phyloP scores from a whole-genome alignment of 352 stramenopile genomes.

The Peronospora tabacina region DNA sequence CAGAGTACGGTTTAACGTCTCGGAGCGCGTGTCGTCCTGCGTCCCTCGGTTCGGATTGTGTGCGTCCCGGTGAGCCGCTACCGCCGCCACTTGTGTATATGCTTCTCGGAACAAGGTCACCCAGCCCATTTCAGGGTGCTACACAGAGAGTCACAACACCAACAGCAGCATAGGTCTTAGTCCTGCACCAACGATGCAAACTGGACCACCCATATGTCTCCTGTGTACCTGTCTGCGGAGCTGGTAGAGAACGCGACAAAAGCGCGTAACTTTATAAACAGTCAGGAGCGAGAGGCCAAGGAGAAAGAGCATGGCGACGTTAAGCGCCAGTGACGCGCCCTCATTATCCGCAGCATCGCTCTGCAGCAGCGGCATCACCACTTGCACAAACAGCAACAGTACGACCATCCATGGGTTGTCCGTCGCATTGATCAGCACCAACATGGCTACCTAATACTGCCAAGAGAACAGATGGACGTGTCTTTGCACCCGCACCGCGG shows the following conservation, averaged over 20 bases:
- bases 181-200: neutral
- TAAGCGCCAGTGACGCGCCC: slow-evolving; percentile 43
- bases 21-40: slow-evolving; percentile 32
- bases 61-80: slow-evolving; percentile 29
- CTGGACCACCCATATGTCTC: slow-evolving; percentile 1
- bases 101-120: slow-evolving; percentile 49
- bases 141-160: slow-evolving; percentile 1
- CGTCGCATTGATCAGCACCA: slow-evolving; percentile 69
- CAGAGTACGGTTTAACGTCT: slow-evolving; percentile 65
- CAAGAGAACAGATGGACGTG: slow-evolving; percentile 5
- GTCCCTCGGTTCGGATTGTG: slow-evolving; percentile 30
- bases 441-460: slow-evolving; percentile 32
- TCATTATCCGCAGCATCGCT: slow-evolving; percentile 49
- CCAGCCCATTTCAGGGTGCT: slow-evolving; percentile 55
- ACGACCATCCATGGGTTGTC: slow-evolving; percentile 78
- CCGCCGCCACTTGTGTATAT: slow-evolving; percentile 34
- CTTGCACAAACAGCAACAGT: slow-evolving; percentile 69
- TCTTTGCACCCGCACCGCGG: slow-evolving; percentile 1
- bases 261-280: slow-evolving; percentile 47
- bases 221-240: slow-evolving; percentile 30
- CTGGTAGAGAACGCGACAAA: slow-evolving; percentile 45
- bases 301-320: slow-evolving; percentile 49
- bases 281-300: slow-evolving; percentile 48
- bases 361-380: slow-evolving; percentile 68
- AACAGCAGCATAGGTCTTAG: neutral